phyloP scores from a whole-genome alignment of 23 red algal species.

The Rhodosorus marinus region DNA sequence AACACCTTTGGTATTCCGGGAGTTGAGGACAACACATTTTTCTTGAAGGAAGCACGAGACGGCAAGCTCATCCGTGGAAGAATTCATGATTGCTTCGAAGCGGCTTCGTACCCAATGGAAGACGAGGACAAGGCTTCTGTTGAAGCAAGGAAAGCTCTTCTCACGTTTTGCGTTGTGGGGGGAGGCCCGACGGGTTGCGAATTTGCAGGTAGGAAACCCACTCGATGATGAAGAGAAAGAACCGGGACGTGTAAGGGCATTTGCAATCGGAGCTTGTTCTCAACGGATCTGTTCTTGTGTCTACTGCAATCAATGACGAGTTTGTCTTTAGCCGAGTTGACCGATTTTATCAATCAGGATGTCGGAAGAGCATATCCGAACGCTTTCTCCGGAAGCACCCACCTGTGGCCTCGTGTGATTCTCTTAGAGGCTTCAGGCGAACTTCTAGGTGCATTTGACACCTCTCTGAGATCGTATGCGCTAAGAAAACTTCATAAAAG shows the following conservation, averaged over 20 bases:
- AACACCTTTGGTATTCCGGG: constrained; percentile 73
- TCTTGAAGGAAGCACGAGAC: constrained; percentile 80
- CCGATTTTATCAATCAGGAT: neutral
- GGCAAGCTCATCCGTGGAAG: constrained; percentile 43
- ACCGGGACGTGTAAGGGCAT: no score
- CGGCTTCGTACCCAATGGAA: constrained; percentile 42
- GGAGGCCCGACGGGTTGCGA: constrained; percentile 39
- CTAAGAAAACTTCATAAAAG: constrained; percentile 42
- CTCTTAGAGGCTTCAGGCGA: constrained; percentile 48
- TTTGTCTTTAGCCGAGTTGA: neutral
- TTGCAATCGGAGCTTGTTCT: no score
- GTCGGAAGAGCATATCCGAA: neutral
- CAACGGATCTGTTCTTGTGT: no score
- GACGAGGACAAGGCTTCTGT: constrained; percentile 5
- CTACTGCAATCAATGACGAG: no score
- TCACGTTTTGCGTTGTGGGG: constrained; percentile 72
- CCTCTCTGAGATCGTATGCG: constrained; percentile 45
- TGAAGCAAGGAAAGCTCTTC: constrained; percentile 29
- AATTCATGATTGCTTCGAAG: constrained; percentile 52
- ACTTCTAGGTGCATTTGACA: constrained; percentile 78
- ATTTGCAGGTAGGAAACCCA: no score
- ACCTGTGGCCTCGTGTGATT: constrained; percentile 8
- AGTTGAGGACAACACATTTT: constrained; percentile 55
- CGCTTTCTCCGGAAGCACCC: neutral
- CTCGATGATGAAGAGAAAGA: no score